These are phyloP conservation scores for Penicillium salamii DNA, from an alignment of 495 filamentous ascomycete species.

Conservation along the genomic window DNA sequence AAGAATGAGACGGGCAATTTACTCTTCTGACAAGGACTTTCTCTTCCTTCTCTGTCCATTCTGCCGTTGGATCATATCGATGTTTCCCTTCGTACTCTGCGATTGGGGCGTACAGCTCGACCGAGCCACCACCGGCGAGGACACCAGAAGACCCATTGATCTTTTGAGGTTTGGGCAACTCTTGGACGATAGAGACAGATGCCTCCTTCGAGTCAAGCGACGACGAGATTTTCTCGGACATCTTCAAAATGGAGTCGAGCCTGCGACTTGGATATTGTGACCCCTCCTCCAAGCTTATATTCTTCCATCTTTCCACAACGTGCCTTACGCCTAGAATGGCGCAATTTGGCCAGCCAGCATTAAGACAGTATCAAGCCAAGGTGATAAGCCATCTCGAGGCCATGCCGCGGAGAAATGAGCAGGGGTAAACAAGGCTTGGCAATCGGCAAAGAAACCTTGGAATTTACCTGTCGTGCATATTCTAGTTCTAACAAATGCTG, in stretches of 20 bases:
- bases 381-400: not conserved
- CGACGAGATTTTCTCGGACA: not conserved
- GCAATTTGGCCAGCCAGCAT: not conserved
- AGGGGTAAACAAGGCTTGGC: not conserved
- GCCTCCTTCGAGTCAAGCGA: not conserved
- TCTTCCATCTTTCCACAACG: not conserved
- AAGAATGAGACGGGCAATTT: constrained; percentile 8
- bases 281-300: not conserved
- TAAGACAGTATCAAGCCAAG: not conserved
- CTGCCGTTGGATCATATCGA: constrained; percentile 53
- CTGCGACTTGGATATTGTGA: not conserved
- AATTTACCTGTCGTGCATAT: too few relatives aligned
- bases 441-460: not conserved
- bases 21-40: constrained; percentile 47
- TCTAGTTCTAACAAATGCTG: not conserved
- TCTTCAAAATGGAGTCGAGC: not conserved
- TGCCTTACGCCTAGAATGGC: not conserved
- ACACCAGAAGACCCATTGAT: not conserved
- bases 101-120: constrained; percentile 5
- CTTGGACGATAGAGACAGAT: not conserved
- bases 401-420: not conserved
- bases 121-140: not conserved
- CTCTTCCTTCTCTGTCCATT: constrained; percentile 62
- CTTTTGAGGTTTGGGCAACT: not conserved
- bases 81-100: constrained; percentile 44